These are phyloP conservation scores for Asclepias syriaca DNA, from an alignment of 257 asterid species.

Conservation along the genomic window DNA sequence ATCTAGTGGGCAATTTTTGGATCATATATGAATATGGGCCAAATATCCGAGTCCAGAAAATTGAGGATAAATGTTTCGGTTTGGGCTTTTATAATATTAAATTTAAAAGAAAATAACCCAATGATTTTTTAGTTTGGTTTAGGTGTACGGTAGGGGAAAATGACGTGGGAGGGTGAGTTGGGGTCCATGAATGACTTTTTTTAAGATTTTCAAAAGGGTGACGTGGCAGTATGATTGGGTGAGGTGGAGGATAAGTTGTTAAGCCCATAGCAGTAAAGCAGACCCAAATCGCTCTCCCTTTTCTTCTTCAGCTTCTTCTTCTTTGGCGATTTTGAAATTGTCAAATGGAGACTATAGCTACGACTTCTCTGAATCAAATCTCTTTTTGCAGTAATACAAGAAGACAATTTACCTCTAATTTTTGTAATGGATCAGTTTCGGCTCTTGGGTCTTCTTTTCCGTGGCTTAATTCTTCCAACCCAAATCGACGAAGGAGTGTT, in stretches of 20 bases:
- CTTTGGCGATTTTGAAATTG: constrained; percentile 21
- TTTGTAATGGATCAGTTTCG: constrained; percentile 36
- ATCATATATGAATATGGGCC: not conserved
- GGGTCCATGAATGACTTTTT: constrained; percentile 15
- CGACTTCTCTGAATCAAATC: constrained; percentile 34
- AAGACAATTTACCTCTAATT: constrained; percentile 26
- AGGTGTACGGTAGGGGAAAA: constrained; percentile 6
- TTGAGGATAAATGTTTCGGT: no score
- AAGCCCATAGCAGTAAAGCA: not conserved
- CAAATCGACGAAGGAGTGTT: constrained; percentile 23
- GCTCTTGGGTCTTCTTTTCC: constrained; percentile 39
- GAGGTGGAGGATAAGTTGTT: constrained; percentile 45
- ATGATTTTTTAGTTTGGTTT: not conserved
- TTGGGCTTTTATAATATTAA: no score
- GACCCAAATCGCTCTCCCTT: constrained; percentile 8
- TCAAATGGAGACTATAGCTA: constrained; percentile 43
- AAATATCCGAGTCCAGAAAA: not conserved
- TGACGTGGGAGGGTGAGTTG: constrained; percentile 20
- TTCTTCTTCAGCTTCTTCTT: constrained; percentile 10
- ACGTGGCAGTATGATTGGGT: constrained; percentile 9
- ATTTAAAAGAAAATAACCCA: no score
- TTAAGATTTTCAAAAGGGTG: constrained; percentile 15
- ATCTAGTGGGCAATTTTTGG: not conserved
- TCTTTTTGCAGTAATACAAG: constrained; percentile 20
- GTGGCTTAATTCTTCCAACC: constrained; percentile 25